These are phyloP conservation scores for Chaetomium sp. DNA, from an alignment of 2,329 filamentous ascomycete species.

Conservation along the genomic window DNA sequence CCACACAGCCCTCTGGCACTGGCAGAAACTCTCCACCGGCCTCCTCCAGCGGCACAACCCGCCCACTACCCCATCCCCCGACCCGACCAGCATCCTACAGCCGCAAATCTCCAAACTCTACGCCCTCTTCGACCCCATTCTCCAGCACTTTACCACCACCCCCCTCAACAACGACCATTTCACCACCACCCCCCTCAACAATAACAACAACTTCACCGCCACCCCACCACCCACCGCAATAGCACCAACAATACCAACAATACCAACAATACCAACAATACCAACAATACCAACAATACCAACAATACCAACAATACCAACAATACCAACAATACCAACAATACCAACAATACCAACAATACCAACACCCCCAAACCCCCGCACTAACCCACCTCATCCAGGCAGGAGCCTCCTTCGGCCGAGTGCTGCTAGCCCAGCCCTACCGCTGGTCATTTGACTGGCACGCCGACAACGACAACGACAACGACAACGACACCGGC, in stretches of 20 bases:
- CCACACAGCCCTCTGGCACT: conserved; percentile 4
- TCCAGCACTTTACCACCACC: background rate
- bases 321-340: no score
- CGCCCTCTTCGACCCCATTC: background rate
- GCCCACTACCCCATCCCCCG: background rate
- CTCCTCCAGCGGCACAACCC: background rate
- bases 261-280: no score
- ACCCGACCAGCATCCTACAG: background rate
- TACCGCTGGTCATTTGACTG: background rate
- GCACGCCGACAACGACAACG: background rate
- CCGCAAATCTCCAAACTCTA: background rate
- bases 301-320: no score
- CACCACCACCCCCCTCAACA: no score
- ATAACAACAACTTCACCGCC: background rate
- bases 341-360: no score
- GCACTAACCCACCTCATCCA: background rate
- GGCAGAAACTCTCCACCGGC: conserved; percentile 8
- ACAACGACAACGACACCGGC: no score
- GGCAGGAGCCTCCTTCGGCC: background rate
- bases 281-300: no score
- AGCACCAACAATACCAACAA: no score
- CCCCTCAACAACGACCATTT: no score
- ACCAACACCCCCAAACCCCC: no score
- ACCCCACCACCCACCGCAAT: background rate
- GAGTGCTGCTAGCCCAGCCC: background rate